These are phyloP conservation scores for Capillidium heterosporum DNA, from an alignment of 371 early-diverging fungal species.

Conservation along the genomic window DNA sequence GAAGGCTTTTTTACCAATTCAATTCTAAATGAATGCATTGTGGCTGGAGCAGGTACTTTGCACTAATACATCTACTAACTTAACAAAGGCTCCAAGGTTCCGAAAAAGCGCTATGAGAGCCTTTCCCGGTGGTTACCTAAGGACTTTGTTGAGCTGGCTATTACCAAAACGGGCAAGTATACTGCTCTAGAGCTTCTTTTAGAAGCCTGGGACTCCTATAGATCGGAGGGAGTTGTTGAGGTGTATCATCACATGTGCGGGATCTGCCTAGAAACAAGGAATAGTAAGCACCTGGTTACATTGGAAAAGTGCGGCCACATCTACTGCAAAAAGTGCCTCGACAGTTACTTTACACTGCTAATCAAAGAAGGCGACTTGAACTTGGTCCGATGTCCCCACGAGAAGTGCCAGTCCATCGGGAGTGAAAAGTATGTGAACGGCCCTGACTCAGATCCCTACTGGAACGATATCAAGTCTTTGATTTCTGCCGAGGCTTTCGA, in stretches of 20 bases:
- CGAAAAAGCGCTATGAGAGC: background rate
- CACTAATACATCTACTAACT: background rate
- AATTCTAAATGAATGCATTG: too few species aligned
- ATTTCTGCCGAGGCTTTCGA: slow-evolving; percentile 6
- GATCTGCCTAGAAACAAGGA: slow-evolving; percentile 10
- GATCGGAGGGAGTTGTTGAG: background rate
- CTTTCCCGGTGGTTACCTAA: background rate
- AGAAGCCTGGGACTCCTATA: background rate
- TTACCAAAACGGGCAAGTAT: background rate
- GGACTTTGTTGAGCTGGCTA: background rate
- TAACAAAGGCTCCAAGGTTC: background rate
- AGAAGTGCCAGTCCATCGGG: background rate
- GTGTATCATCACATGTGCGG: slow-evolving; percentile 8
- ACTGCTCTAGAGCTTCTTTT: background rate
- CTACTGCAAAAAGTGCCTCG: slow-evolving; percentile 9
- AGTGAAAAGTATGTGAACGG: background rate
- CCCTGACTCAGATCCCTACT: background rate
- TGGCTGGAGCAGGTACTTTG: slow-evolving; percentile 5
- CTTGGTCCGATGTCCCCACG: slow-evolving; percentile 10
- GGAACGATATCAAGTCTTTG: slow-evolving; percentile 6
- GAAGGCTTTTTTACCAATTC: slow-evolving; percentile 5
- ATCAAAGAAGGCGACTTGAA: slow-evolving; percentile 9
- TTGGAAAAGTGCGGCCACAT: slow-evolving; percentile 9
- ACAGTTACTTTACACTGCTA: slow-evolving; percentile 9
- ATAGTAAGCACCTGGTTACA: slow-evolving; percentile 6